Percentiles rank a stretch among this genome's conserved stretches.
phyloP scores from a whole-genome alignment of 768 basidiomycete genomes.

The Hortiboletus campestris region DNA sequence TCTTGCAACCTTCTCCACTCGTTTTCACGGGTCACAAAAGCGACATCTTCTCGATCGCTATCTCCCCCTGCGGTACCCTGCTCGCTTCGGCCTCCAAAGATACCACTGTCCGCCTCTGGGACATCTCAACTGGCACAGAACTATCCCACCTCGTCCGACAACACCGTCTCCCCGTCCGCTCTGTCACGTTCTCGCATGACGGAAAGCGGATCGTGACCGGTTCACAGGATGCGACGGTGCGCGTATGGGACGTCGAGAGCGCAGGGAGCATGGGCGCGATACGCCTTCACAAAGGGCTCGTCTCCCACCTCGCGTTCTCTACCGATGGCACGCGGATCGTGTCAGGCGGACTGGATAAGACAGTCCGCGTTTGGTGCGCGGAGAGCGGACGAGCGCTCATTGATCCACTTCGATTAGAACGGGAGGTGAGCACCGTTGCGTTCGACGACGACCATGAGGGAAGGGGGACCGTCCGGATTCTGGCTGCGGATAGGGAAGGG shows the following conservation, averaged over 20 bases:
- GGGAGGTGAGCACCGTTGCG: slow-evolving; percentile 19
- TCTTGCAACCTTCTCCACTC: slow-evolving; percentile 6
- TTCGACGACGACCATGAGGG: slow-evolving; percentile 14
- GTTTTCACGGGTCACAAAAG: slow-evolving; percentile 23
- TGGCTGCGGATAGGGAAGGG: slow-evolving; percentile 24
- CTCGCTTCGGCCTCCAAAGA: slow-evolving; percentile 34
- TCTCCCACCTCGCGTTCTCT: slow-evolving; percentile 28
- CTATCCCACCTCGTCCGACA: slow-evolving; percentile 28
- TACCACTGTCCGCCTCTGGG: slow-evolving; percentile 32
- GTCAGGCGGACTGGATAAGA: slow-evolving; percentile 31
- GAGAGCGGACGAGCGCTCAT: slow-evolving; percentile 19
- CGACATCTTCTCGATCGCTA: slow-evolving; percentile 25
- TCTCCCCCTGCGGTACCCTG: slow-evolving; percentile 30
- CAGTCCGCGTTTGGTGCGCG: slow-evolving; percentile 30
- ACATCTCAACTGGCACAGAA: slow-evolving; percentile 16
- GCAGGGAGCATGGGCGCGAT: slow-evolving; percentile 26
- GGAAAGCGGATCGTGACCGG: slow-evolving; percentile 30
- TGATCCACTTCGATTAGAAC: slow-evolving; percentile 22
- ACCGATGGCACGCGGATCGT: slow-evolving; percentile 27
- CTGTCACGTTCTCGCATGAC: slow-evolving; percentile 28
- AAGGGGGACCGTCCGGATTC: slow-evolving; percentile 8
- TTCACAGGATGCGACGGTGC: slow-evolving; percentile 25
- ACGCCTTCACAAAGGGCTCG: slow-evolving; percentile 28
- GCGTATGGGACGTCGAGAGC: slow-evolving; percentile 32
- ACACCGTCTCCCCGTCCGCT: slow-evolving; percentile 25